These are phyloP conservation scores for Starmera amethionina DNA, from an alignment of 805 yeast genomes.

Conservation along the genomic window DNA sequence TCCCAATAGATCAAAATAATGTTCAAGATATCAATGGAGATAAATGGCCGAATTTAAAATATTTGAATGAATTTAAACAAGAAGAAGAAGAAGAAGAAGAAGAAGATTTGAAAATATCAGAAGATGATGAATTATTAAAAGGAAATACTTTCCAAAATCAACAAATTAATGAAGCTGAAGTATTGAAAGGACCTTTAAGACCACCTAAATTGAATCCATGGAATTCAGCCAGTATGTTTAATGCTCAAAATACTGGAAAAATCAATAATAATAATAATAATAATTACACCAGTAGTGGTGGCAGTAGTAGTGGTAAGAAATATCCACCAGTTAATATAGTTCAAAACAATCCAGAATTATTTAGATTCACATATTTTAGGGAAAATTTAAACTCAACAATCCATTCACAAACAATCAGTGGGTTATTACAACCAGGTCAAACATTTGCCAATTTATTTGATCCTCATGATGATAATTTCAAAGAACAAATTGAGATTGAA, in stretches of 20 bases:
- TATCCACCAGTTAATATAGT: slow-evolving; percentile 33
- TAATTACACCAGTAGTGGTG: neutral
- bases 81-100: too few species aligned
- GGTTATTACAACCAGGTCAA: slow-evolving; percentile 56
- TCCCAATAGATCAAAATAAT: slow-evolving; percentile 43
- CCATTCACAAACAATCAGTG: slow-evolving; percentile 83
- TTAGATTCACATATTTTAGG: slow-evolving; percentile 85
- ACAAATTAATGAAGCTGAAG: slow-evolving; percentile 46
- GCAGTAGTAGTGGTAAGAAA: slow-evolving; percentile 18
- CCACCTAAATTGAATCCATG: slow-evolving; percentile 74
- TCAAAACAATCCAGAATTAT: slow-evolving; percentile 40
- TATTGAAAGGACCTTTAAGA: slow-evolving; percentile 54
- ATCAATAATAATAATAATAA: slow-evolving; percentile 4
- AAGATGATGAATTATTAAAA: too few species aligned
- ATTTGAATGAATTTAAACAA: slow-evolving; percentile 63
- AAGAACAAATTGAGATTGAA: slow-evolving; percentile 2
- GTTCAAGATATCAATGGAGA: slow-evolving; percentile 15
- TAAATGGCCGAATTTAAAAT: slow-evolving; percentile 77
- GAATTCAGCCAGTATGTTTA: slow-evolving; percentile 23
- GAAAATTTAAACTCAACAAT: slow-evolving; percentile 84
- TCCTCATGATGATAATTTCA: slow-evolving; percentile 22
- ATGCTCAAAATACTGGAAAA: slow-evolving; percentile 15
- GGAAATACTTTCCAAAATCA: slow-evolving; percentile 15
- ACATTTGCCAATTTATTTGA: slow-evolving; percentile 55
- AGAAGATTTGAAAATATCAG: slow-evolving; percentile 18